Evolutionary conservation across 345 rosid genomes (phyloP).

Genomic region (Cochlearia excelsa): DNA sequence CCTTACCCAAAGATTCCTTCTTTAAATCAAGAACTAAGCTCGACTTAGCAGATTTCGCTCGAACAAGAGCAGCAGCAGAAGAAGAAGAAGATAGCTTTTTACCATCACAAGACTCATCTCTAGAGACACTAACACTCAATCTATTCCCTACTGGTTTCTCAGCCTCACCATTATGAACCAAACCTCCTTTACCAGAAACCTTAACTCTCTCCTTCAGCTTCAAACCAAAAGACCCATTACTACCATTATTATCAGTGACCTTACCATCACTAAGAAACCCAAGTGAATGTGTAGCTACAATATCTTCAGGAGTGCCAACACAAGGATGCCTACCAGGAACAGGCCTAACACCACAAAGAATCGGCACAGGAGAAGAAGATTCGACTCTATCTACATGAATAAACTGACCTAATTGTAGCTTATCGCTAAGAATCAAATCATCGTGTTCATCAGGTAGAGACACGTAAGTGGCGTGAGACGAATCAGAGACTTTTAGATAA

Average conservation of each 20-base stretch:
- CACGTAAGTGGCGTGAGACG: slow-evolving; percentile 93
- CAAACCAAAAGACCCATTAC: slow-evolving; percentile 20
- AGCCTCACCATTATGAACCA: slow-evolving; percentile 40
- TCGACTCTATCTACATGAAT: slow-evolving; percentile 91
- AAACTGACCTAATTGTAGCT: slow-evolving; percentile 93
- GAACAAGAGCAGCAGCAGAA: slow-evolving; percentile 31
- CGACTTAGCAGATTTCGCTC: slow-evolving; percentile 56
- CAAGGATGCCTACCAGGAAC: slow-evolving; percentile 96
- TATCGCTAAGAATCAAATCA: slow-evolving; percentile 91
- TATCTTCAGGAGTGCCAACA: slow-evolving; percentile 94
- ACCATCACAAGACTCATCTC: slow-evolving; percentile 48
- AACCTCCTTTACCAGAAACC: slow-evolving; percentile 35
- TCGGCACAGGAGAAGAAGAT: slow-evolving; percentile 90
- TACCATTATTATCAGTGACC: slow-evolving; percentile 27
- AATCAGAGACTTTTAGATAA: slow-evolving; percentile 94
- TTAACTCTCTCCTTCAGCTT: slow-evolving; percentile 49
- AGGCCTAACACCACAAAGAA: slow-evolving; percentile 88
- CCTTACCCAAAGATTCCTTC: slow-evolving; percentile 53
- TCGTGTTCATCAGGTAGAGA: slow-evolving; percentile 94
- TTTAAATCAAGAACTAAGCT: slow-evolving; percentile 52
- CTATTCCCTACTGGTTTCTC: slow-evolving; percentile 48
- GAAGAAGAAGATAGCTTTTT: slow-evolving; percentile 21
- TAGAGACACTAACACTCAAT: slow-evolving; percentile 44
- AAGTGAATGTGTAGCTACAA: slow-evolving; percentile 72
- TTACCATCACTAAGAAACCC: slow-evolving; percentile 62